phyloP scores from a whole-genome alignment of 2,329 filamentous ascomycete species.

The Incumbomyces lentus region DNA sequence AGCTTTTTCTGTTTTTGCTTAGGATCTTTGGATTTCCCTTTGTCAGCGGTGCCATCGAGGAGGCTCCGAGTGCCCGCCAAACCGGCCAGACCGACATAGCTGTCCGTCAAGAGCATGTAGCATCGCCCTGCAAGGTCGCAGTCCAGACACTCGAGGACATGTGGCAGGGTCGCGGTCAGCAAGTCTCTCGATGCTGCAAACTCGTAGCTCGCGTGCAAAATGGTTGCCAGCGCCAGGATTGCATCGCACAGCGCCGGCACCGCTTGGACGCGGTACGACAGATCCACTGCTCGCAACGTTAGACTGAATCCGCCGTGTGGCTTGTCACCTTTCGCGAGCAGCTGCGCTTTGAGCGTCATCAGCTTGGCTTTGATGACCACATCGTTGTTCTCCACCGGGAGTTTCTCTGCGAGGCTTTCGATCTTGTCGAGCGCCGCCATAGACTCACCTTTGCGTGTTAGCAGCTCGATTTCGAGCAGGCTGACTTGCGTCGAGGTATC shows the following conservation, averaged over 20 bases:
- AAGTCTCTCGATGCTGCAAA: constrained; percentile 57
- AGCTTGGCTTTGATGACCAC: constrained; percentile 60
- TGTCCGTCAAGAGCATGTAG: constrained; percentile 63
- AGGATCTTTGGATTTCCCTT: constrained; percentile 9
- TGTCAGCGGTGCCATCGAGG: too few relatives aligned
- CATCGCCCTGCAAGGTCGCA: constrained; percentile 52
- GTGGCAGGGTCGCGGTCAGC: constrained; percentile 60
- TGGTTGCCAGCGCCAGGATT: constrained; percentile 54
- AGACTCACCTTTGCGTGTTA: constrained; percentile 44
- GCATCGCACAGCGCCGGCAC: constrained; percentile 64
- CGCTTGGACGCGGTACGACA: constrained; percentile 60
- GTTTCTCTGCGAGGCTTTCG: constrained; percentile 40
- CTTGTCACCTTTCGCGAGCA: constrained; percentile 58
- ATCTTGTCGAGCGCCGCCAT: constrained; percentile 44
- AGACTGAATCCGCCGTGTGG: constrained; percentile 68
- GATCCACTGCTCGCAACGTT: constrained; percentile 61
- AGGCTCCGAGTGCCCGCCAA: constrained; percentile 27
- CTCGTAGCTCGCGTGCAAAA: constrained; percentile 60
- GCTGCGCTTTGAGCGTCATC: constrained; percentile 59
- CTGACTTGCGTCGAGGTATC: constrained; percentile 51
- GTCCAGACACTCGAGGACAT: constrained; percentile 62
- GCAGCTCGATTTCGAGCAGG: constrained; percentile 50
- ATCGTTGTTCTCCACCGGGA: constrained; percentile 48
- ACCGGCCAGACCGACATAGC: constrained; percentile 67
- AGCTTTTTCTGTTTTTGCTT: constrained; percentile 41